Evolutionary conservation across 805 yeast species (phyloP).

Genomic region (Jamesozyma gamospora): DNA sequence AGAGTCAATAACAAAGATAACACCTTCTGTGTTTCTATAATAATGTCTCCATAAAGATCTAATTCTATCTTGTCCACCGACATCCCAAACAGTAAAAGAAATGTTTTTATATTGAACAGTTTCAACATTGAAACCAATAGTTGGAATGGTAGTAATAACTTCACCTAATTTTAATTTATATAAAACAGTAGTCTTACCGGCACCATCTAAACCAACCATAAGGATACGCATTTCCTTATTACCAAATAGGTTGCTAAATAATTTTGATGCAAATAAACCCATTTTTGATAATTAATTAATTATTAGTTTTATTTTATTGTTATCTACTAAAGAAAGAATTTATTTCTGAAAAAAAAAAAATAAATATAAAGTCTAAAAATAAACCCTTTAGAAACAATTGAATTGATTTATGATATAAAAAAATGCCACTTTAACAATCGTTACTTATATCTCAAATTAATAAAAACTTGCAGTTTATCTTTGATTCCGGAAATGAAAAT

Average conservation of each 20-base stretch:
- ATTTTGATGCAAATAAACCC: constrained; percentile 94
- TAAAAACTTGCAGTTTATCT: too few relatives aligned
- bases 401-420: too few relatives aligned
- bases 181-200: constrained; percentile 95
- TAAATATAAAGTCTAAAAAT: too few relatives aligned
- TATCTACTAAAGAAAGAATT: too few relatives aligned
- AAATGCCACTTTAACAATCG: too few relatives aligned
- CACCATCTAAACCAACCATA: constrained; percentile 98
- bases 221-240: constrained; percentile 96
- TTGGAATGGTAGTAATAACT: constrained; percentile 92
- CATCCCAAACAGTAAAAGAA: constrained; percentile 97
- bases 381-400: too few relatives aligned
- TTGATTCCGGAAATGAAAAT: too few relatives aligned
- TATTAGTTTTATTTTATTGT: background rate
- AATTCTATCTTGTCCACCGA: constrained; percentile 99
- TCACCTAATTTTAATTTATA: constrained; percentile 93
- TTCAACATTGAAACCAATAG: constrained; percentile 95
- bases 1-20: constrained; percentile 94
- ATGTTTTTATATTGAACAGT: constrained; percentile 96
- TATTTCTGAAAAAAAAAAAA: too few relatives aligned
- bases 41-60: constrained; percentile 99
- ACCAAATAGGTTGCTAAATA: constrained; percentile 92
- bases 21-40: constrained; percentile 98
- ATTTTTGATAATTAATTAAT: constrained; percentile 32
- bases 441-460: too few relatives aligned